Conservation (phyloP, 225 moss, liverwort and hornwort species). For the Marchantia polymorpha region DNA sequence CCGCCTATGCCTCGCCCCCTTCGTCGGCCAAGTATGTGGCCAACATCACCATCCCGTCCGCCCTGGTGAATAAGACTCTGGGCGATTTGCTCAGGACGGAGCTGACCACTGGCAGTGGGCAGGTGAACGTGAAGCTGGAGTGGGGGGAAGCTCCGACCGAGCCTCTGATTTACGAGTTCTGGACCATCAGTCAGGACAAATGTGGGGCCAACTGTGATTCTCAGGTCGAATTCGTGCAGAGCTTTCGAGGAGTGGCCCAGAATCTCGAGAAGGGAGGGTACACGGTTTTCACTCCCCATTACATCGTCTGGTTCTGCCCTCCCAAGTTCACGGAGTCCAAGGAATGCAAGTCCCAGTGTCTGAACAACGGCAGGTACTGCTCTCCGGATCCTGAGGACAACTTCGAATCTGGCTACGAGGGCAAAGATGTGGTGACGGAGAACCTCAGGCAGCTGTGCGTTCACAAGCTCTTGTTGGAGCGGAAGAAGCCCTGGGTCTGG, state of each 20-base stretch:
- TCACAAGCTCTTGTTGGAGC: conserved; percentile 46
- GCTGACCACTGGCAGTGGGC: conserved; percentile 39
- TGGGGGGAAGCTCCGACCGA: conserved; percentile 72
- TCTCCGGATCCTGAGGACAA: conserved; percentile 84
- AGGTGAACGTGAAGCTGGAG: conserved; percentile 70
- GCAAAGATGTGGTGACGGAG: conserved; percentile 74
- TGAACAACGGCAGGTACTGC: conserved; percentile 76
- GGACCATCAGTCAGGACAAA: conserved; percentile 85
- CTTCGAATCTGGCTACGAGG: conserved; percentile 66
- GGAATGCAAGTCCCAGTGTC: conserved; percentile 80
- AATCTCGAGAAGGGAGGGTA: conserved; percentile 77
- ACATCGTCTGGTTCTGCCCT: conserved; percentile 82
- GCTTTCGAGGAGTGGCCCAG: conserved; percentile 70
- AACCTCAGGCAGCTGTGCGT: conserved; percentile 79
- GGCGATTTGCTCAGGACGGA: conserved; percentile 57
- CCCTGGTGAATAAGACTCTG: conserved; percentile 57
- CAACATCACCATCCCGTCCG: conserved; percentile 74
- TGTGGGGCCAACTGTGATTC: conserved; percentile 69
- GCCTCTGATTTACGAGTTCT: conserved; percentile 70
- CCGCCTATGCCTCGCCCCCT: conserved; percentile 22
- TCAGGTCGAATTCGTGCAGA: conserved; percentile 61
- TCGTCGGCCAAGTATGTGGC: conserved; percentile 19
- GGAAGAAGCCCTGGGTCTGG: conserved; percentile 72
- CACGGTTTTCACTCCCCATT: conserved; percentile 74
- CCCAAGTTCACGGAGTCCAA: conserved; percentile 55